A percentile compares a stretch with the other conserved stretches of the same genome.
phyloP scores from a whole-genome alignment of 78 protist genomes.

The Dictyostelium capitatum region DNA sequence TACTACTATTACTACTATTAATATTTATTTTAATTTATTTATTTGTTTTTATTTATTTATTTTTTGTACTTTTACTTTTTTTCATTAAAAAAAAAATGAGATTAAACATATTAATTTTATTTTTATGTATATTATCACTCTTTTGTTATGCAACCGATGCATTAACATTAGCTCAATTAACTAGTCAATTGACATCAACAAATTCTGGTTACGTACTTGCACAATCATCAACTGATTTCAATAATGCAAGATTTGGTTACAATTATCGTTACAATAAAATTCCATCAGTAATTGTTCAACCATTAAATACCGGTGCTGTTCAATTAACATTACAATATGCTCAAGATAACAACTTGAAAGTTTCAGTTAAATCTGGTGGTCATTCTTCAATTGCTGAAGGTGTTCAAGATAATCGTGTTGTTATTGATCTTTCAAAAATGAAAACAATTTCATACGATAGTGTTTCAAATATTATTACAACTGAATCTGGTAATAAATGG shows the following conservation, averaged over 20 bases:
- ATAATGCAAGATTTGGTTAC: constrained; percentile 41
- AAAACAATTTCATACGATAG: constrained; percentile 13
- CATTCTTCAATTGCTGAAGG: constrained; percentile 28
- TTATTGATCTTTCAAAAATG: constrained; percentile 60
- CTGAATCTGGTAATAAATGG: constrained; percentile 74
- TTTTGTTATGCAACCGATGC: neutral
- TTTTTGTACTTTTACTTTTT: neutral
- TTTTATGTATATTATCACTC: neutral
- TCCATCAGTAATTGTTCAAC: constrained; percentile 40
- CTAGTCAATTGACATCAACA: neutral
- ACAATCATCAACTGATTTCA: neutral
- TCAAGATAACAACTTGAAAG: constrained; percentile 26
- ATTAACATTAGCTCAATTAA: constrained; percentile 28
- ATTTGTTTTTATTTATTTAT: neutral
- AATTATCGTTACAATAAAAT: constrained; percentile 44
- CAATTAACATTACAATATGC: constrained; percentile 49
- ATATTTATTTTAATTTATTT: neutral
- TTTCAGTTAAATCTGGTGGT: constrained; percentile 71
- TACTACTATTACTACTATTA: too few relatives aligned
- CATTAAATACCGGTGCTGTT: constrained; percentile 18
- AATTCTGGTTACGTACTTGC: neutral
- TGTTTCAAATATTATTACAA: constrained; percentile 5
- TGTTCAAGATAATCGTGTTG: constrained; percentile 52
- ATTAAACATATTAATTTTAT: neutral
- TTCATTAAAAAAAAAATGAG: constrained; percentile 6